Evolutionary conservation across 1,284 basidiomycete species (phyloP), one percentile per base, ranked within the genome.

Genomic region (Porogramme epimiltina): DNA sequence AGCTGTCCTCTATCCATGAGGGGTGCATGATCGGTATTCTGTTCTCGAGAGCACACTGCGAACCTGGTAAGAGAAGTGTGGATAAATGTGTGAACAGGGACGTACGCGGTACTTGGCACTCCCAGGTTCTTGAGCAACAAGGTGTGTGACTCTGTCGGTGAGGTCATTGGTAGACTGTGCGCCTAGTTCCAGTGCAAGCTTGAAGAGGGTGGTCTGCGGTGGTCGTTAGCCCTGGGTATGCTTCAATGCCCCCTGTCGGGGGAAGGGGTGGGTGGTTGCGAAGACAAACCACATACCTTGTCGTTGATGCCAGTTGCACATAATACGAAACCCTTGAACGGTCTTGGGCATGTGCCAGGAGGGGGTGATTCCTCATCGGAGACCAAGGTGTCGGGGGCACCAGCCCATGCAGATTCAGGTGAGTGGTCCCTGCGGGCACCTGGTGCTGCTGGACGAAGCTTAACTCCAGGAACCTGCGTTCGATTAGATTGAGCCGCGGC

Each of bases 141-240:
- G 77, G 69, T 94, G 91, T 0, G 91, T 93, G 24, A 91, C 87
- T 45, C 77, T 78, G 65, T 91, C 88, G 0, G 89, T 93, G 49
- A 94, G 84, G 49, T 88, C 84, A 19, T 70, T 78, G 9, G 80
- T 74, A 39, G 80, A 76, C 23, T 74, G 71, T 15, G 89, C 91
- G 15, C 91, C 92, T 8, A 93, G 82, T 63, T 90, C 85, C 24
- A 82, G 67, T 2, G 88, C 91, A 62, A 86, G 79, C 53, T 85
- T 85, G 63, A 89, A 88, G 26, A 93, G 55, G 3, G 79, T 76
- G 1, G 79, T 76, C 89, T 89, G 52, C 48, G 26, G 42, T 13
- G 8, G 6, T 31, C 28, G 13, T 31, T 8, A 31, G 28, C 28
- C 28, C 28, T 31, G n/a, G n/a, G n/a, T n/a, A n/a, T n/a, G n/a